Conservation (phyloP, 495 filamentous ascomycete species). For the Entonaema liquescens region DNA sequence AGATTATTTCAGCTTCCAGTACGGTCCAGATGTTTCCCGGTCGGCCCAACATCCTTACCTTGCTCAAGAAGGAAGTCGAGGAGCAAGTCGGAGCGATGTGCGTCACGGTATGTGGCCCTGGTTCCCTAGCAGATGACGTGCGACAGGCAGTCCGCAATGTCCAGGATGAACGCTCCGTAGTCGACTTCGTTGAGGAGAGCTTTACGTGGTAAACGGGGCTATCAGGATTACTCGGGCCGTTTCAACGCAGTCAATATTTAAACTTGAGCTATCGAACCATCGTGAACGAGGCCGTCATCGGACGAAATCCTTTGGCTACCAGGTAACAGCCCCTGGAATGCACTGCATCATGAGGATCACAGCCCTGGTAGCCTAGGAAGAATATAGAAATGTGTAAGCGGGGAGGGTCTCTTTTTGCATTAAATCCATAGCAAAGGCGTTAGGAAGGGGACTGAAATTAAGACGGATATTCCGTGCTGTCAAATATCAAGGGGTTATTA, state of each 20-base stretch:
- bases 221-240: background rate
- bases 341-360: background rate
- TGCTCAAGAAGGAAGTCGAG: conserved; percentile 79
- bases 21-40: conserved; percentile 88
- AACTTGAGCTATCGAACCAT: background rate
- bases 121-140: conserved; percentile 83
- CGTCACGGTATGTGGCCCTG: conserved; percentile 90
- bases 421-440: conserved; percentile 30
- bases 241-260: background rate
- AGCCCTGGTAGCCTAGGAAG: background rate
- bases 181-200: conserved; percentile 88
- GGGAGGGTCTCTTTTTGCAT: conserved; percentile 15
- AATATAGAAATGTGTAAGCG: background rate
- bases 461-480: background rate
- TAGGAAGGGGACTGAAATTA: background rate
- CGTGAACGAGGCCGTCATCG: background rate
- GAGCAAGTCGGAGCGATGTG: conserved; percentile 85
- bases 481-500: conserved; percentile 13
- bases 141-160: conserved; percentile 73
- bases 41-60: conserved; percentile 78
- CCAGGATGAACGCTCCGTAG: conserved; percentile 65
- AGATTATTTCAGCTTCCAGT: conserved; percentile 72
- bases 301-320: background rate
- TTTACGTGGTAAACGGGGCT: conserved; percentile 77
- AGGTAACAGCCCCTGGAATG: background rate